Conservation (phyloP, 2,329 filamentous ascomycete genomes). For the Aspergillus thermomutatus region DNA sequence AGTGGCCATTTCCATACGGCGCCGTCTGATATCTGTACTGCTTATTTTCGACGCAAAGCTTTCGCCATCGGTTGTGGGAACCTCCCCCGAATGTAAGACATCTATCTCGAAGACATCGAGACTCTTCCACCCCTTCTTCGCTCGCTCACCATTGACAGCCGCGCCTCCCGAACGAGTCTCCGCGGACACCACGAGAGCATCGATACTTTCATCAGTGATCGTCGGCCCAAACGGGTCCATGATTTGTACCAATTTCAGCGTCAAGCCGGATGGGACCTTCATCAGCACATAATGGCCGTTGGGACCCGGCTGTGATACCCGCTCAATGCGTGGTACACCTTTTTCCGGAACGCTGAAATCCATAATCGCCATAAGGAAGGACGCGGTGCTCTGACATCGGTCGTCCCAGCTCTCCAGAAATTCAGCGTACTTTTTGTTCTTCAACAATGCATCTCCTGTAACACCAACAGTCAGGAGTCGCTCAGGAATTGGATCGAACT, state of each 20-base stretch:
- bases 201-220: slow-evolving; percentile 73
- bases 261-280: slow-evolving; percentile 59
- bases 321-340: slow-evolving; percentile 25
- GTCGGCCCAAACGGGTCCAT: slow-evolving; percentile 89
- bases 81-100: slow-evolving; percentile 69
- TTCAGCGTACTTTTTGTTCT: slow-evolving; percentile 83
- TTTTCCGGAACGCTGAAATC: slow-evolving; percentile 54
- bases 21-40: slow-evolving; percentile 76
- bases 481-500: slow-evolving; percentile 30
- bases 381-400: slow-evolving; percentile 65
- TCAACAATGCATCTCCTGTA: slow-evolving; percentile 79
- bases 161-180: slow-evolving; percentile 82
- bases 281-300: slow-evolving; percentile 39
- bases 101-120: slow-evolving; percentile 86
- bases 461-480: slow-evolving; percentile 76
- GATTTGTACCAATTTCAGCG: slow-evolving; percentile 77
- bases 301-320: slow-evolving; percentile 33
- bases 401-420: slow-evolving; percentile 76
- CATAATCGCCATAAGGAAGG: slow-evolving; percentile 65
- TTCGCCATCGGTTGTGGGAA: slow-evolving; percentile 47
- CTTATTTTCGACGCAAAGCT: slow-evolving; percentile 82
- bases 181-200: slow-evolving; percentile 78
- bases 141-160: slow-evolving; percentile 80
- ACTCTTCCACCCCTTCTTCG: slow-evolving; percentile 68
- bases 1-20: slow-evolving; percentile 39